Percentiles rank a stretch among this genome's conserved stretches.
Conservation (phyloP, 257 asterid species). For the Solanum acaule region DNA sequence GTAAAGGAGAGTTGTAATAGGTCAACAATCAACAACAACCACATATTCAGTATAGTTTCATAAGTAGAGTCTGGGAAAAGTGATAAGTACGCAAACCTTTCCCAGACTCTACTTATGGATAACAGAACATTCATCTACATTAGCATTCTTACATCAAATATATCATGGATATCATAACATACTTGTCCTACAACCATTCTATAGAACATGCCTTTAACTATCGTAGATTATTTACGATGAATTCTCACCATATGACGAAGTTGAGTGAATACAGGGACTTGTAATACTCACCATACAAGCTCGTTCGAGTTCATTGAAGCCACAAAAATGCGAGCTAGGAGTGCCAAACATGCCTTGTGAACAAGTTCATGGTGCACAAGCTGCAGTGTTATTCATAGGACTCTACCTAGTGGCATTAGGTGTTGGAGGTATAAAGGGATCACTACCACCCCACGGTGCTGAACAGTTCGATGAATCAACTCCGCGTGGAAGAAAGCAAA, state of each 20-base stretch:
- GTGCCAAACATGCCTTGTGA: constrained; percentile 26
- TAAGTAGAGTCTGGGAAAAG: no score
- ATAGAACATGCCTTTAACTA: no score
- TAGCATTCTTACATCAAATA: no score
- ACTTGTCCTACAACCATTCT: no score
- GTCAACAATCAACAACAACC: not conserved
- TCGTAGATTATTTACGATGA: not conserved
- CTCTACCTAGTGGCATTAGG: constrained; percentile 75
- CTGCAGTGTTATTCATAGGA: constrained; percentile 60
- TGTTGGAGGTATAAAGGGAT: constrained; percentile 81
- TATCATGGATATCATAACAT: no score
- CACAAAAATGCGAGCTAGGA: constrained; percentile 38
- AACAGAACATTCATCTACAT: no score
- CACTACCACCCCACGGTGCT: constrained; percentile 70
- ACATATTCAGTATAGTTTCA: not conserved
- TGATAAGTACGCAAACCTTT: no score
- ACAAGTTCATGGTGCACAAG: constrained; percentile 59
- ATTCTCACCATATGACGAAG: not conserved
- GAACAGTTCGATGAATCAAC: constrained; percentile 66
- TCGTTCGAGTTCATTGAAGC: constrained; percentile 41
- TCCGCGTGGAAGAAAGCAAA: constrained; percentile 58
- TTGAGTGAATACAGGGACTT: constrained; percentile 40
- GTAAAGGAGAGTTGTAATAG: not conserved
- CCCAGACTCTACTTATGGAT: no score
- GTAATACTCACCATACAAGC: constrained; percentile 76